A percentile compares a stretch with the other conserved stretches of the same genome.
Evolutionary conservation across 176 grass and related monocot genomes (phyloP).

Genomic region (Areca catechu): DNA sequence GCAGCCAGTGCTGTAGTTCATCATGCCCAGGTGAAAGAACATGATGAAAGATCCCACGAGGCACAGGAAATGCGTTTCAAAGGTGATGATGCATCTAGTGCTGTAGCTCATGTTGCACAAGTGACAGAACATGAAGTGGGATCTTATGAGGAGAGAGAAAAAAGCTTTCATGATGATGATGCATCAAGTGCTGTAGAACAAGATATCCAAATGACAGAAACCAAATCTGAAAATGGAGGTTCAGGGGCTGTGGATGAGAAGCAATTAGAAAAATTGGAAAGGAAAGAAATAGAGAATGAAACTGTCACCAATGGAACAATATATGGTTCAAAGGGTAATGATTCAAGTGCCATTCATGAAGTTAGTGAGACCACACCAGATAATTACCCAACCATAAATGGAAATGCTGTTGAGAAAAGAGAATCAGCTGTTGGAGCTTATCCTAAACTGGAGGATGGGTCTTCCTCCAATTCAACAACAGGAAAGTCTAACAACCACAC

Average conservation of each 20-base stretch:
- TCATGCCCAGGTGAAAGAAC: slow-evolving; percentile 22
- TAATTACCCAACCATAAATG: slow-evolving; percentile 11
- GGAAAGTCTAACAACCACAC: slow-evolving; percentile 1
- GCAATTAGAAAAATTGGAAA: slow-evolving; percentile 52
- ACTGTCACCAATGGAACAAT: slow-evolving; percentile 33
- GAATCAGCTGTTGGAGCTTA: not conserved
- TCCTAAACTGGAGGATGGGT: not conserved
- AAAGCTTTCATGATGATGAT: slow-evolving; percentile 7
- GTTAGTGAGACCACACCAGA: not conserved
- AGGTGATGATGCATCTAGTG: slow-evolving; percentile 39
- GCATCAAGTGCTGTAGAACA: slow-evolving; percentile 47
- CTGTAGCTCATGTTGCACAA: too few species aligned
- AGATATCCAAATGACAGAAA: slow-evolving; percentile 40
- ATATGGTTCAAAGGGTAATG: slow-evolving; percentile 7
- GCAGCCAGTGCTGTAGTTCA: slow-evolving; percentile 49
- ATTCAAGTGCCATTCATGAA: slow-evolving; percentile 5
- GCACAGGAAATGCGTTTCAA: slow-evolving; percentile 64
- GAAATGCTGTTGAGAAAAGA: not conserved
- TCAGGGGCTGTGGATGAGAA: slow-evolving; percentile 31
- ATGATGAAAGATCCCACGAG: slow-evolving; percentile 37
- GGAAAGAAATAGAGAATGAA: slow-evolving; percentile 33
- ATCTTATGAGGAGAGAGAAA: not conserved
- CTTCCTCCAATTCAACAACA: not conserved
- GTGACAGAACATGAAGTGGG: too few species aligned
- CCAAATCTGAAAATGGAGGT: slow-evolving; percentile 18